Conservation (phyloP, 2,329 filamentous ascomycete species). For the Colletotrichum higginsianum region DNA sequence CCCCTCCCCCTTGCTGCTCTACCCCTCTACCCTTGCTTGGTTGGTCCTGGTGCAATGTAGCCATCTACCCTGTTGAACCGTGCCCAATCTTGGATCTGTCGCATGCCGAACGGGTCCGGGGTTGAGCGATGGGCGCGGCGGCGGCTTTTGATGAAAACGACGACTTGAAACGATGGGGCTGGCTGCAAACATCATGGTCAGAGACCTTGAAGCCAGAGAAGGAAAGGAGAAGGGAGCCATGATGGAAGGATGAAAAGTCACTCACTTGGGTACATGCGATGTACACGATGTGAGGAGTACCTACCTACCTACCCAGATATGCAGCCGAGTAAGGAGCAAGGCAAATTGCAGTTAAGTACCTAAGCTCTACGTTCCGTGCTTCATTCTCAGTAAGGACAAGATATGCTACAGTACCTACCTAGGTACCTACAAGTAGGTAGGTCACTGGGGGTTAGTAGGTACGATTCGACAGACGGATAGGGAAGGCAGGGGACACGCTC, state of each 20-base stretch:
- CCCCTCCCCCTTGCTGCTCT: not conserved
- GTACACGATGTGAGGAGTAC: too few species aligned
- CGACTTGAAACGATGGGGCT: constrained; percentile 26
- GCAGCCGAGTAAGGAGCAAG: not conserved
- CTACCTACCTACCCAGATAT: not conserved
- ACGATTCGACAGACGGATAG: not conserved
- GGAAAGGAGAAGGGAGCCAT: not conserved
- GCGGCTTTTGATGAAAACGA: constrained; percentile 20
- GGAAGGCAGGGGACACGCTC: not conserved
- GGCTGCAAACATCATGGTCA: constrained; percentile 28
- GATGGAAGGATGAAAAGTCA: not conserved
- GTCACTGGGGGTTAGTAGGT: too few species aligned
- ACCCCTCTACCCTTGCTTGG: constrained; percentile 8
- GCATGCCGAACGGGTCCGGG: constrained; percentile 26
- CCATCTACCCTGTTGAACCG: constrained; percentile 17
- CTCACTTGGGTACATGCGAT: not conserved
- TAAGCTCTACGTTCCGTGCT: too few species aligned
- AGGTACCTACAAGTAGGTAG: too few species aligned
- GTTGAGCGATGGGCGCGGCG: constrained; percentile 11
- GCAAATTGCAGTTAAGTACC: not conserved
- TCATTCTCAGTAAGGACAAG: too few species aligned
- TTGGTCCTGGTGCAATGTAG: not conserved
- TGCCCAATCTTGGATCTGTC: constrained; percentile 28
- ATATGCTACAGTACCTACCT: too few species aligned
- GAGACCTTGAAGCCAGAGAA: not conserved